Evolutionary conservation across 306 rosid species (phyloP).

Genomic region (Luffa acutangula): DNA sequence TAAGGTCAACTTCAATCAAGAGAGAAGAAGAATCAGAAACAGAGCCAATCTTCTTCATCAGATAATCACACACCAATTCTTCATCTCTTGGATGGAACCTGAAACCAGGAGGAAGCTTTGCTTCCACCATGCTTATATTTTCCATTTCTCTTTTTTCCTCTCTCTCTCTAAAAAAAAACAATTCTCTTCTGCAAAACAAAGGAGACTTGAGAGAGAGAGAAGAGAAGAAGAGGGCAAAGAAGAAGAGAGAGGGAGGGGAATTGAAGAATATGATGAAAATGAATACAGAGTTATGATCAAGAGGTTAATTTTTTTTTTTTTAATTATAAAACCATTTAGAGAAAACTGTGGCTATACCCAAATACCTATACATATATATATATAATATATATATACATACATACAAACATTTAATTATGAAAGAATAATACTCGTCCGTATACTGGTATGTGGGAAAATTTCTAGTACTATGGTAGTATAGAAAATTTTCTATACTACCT

Average conservation of each 20-base stretch:
- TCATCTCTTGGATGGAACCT: slow-evolving; percentile 95
- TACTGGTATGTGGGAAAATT: no score
- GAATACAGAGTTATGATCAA: neutral
- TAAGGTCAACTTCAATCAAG: slow-evolving; percentile 84
- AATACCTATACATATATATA: neutral
- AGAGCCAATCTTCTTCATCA: slow-evolving; percentile 54
- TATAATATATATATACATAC: neutral
- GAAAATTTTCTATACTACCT: no score
- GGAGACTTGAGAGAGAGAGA: neutral
- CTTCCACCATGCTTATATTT: slow-evolving; percentile 73
- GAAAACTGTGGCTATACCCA: neutral
- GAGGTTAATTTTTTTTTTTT: neutral
- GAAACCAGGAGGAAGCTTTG: slow-evolving; percentile 80
- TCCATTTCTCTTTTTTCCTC: slow-evolving; percentile 33
- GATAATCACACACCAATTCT: slow-evolving; percentile 80
- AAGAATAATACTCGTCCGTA: no score
- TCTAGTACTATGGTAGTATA: no score
- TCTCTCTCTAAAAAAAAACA: neutral
- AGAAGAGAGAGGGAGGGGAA: neutral
- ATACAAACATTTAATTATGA: neutral
- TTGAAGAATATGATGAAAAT: neutral
- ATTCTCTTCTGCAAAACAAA: neutral
- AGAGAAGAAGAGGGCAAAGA: neutral
- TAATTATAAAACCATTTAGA: neutral
- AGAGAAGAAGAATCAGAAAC: slow-evolving; percentile 37